Conservation (phyloP, 305 asterid genomes). For the Fraxinus sp. region DNA sequence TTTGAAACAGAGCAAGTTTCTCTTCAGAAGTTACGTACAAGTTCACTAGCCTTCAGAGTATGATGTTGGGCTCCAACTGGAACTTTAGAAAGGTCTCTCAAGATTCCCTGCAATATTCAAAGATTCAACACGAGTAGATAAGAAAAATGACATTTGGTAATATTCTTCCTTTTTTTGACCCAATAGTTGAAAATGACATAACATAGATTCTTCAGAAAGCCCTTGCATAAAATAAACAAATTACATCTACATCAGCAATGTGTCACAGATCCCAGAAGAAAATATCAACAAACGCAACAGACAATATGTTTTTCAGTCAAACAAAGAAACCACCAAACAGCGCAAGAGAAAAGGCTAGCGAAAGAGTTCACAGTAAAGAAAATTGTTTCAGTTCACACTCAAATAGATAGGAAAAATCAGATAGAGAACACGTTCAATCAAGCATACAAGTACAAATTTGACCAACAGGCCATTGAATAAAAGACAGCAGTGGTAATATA, state of each 20-base stretch:
- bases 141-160: not conserved
- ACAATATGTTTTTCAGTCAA: not conserved
- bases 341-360: not conserved
- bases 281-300: not conserved
- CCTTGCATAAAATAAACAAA: not conserved
- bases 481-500: not conserved
- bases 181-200: not conserved
- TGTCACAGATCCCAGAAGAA: not conserved
- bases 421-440: not conserved
- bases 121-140: not conserved
- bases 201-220: not conserved
- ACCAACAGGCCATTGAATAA: not conserved
- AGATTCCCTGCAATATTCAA: slow-evolving; percentile 60
- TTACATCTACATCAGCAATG: not conserved
- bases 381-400: not conserved
- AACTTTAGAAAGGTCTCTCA: slow-evolving; percentile 73
- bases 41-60: slow-evolving; percentile 35
- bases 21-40: slow-evolving; percentile 8
- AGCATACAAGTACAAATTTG: not conserved
- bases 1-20: not conserved
- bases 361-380: not conserved
- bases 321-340: not conserved
- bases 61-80: slow-evolving; percentile 53
- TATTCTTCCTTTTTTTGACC: not conserved
- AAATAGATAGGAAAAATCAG: not conserved